phyloP scores from a whole-genome alignment of 768 basidiomycete genomes.

The Cyclocybe cylindracea region DNA sequence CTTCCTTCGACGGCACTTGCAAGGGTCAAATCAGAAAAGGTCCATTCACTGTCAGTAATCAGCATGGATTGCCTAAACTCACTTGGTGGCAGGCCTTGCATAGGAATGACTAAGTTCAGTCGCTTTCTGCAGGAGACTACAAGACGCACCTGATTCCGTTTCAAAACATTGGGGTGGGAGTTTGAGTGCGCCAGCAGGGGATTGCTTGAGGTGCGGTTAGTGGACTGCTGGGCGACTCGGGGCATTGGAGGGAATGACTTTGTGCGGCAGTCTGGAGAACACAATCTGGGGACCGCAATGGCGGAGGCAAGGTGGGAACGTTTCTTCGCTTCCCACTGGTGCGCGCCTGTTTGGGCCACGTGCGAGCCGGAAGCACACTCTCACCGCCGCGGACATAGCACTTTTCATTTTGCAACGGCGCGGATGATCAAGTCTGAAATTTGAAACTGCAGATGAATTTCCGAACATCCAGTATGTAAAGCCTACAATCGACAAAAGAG shows the following conservation, averaged over 20 bases:
- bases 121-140: background rate
- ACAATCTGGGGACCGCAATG: constrained; percentile 4
- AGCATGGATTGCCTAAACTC: constrained; percentile 12
- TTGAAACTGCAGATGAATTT: too few relatives aligned
- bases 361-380: constrained; percentile 1
- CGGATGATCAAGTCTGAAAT: too few relatives aligned
- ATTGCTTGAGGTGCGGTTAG: constrained; percentile 12
- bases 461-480: too few relatives aligned
- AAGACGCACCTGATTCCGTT: constrained; percentile 48
- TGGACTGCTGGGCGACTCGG: constrained; percentile 18
- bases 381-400: background rate
- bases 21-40: too few relatives aligned
- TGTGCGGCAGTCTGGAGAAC: background rate
- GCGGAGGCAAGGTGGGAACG: constrained; percentile 20
- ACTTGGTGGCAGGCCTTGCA: constrained; percentile 58
- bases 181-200: constrained; percentile 14
- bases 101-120: constrained; percentile 3
- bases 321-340: constrained; percentile 9
- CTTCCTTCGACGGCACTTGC: constrained; percentile 72
- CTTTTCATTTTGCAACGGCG: background rate
- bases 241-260: constrained; percentile 12
- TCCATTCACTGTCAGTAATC: background rate
- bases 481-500: too few relatives aligned
- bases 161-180: constrained; percentile 48
- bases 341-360: constrained; percentile 13